Base-by-base conservation (phyloP, 2,329 filamentous ascomycete genomes). In the Plectosphaerella cucumerina region DNA sequence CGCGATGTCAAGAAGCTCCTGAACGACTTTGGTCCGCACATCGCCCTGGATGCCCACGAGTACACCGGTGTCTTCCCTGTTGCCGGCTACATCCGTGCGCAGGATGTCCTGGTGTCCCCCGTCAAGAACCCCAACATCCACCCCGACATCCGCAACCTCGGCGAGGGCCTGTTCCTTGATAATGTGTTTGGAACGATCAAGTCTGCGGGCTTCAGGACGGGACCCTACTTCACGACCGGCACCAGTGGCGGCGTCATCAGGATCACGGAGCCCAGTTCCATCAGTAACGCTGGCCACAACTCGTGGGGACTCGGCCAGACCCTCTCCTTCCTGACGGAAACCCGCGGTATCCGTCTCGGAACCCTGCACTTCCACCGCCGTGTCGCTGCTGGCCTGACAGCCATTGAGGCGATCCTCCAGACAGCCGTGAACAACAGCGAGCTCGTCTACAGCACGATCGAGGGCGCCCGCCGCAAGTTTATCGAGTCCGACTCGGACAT, bases 21-120 rank as follows among this genome's bases (percentile, higher is more conserved):
- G 4, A 56, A 49, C 5, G 52, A 60, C 6, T 67, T 63, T 42
- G 51, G 47, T 4, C 65, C 65, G 0, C 63, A 67, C 12, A 57
- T 67, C 12, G 62, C 60, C 1, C 56, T 67, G 5, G 65, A 67
- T 15, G 61, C 61, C 54, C 65, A 67, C 26, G 65, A 67, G 47
- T 66, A 65, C 39, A 55, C 55, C 0, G 58, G 63, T 0, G 23
- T 37, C 4, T 17, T 37, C 17, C 26, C 26, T 11, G 26, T 31
- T 3, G 26, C 26, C 12, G 26, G 60, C 4, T 49, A 49, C 35
- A 10, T 34, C 20, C 35, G 34, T n/a, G 43, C 48, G 2, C 48
- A 53, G 20, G 51, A 53, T 23, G 26, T 46, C 11, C 48, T 50
- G 17, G 26, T 53, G 18, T 50, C 48, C 2, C 31, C 43, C 5